Conservation (phyloP, 1,284 basidiomycete genomes). For the Clitocybe nebularis region DNA sequence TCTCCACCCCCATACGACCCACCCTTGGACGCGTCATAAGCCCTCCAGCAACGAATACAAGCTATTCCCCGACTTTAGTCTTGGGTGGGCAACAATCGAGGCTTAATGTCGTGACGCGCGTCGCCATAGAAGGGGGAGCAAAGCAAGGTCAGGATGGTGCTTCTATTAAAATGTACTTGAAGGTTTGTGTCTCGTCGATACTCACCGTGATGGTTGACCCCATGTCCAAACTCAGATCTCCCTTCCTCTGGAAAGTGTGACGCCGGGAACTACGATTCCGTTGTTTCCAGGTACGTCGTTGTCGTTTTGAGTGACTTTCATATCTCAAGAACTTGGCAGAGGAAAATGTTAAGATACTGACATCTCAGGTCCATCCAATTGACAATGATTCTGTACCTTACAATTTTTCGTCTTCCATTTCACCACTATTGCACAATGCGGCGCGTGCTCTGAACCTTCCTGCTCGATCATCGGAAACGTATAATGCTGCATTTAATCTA, state of each 20-base stretch:
- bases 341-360: constrained; percentile 71
- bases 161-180: constrained; percentile 69
- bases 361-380: constrained; percentile 70
- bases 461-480: constrained; percentile 53
- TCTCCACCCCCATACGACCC: constrained; percentile 25
- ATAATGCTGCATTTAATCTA: constrained; percentile 51
- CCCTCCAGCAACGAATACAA: constrained; percentile 19
- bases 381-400: constrained; percentile 68
- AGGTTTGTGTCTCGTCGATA: constrained; percentile 40
- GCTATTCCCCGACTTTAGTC: constrained; percentile 37
- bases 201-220: constrained; percentile 7
- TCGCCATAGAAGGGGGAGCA: constrained; percentile 70
- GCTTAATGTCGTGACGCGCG: constrained; percentile 66
- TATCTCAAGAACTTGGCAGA: constrained; percentile 36
- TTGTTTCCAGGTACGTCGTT: constrained; percentile 63
- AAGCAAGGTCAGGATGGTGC: constrained; percentile 62
- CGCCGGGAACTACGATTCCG: constrained; percentile 62
- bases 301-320: not conserved
- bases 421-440: constrained; percentile 62
- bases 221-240: constrained; percentile 46
- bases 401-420: constrained; percentile 62
- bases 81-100: constrained; percentile 39
- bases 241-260: constrained; percentile 58
- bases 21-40: constrained; percentile 16
- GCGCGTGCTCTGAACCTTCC: constrained; percentile 66